These are phyloP conservation scores for Fusarium sp. DNA, from an alignment of 2,329 filamentous ascomycete species.

Conservation along the genomic window DNA sequence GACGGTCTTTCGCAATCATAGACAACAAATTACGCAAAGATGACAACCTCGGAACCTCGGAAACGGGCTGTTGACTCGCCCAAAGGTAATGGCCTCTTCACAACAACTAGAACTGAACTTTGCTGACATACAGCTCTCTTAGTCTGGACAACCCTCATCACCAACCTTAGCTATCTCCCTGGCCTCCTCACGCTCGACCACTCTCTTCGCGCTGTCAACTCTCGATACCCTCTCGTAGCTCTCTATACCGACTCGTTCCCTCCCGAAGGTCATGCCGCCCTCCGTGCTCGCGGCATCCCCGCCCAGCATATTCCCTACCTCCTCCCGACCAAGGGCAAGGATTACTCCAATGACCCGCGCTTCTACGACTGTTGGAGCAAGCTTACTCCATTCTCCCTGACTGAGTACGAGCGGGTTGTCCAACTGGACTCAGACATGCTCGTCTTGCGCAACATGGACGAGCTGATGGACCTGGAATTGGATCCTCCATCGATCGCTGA, in stretches of 20 bases:
- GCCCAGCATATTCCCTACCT: constrained; percentile 81
- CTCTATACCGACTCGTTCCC: constrained; percentile 88
- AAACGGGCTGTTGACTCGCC: constrained; percentile 58
- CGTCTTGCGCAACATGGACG: constrained; percentile 87
- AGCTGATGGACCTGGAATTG: constrained; percentile 86
- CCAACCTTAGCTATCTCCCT: constrained; percentile 84
- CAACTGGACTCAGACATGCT: constrained; percentile 94
- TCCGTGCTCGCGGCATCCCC: constrained; percentile 78
- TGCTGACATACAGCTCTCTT: constrained; percentile 29
- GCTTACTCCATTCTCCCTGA: constrained; percentile 82
- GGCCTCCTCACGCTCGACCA: constrained; percentile 87
- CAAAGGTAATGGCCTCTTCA: constrained; percentile 51
- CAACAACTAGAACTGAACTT: neutral
- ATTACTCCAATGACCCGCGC: constrained; percentile 83
- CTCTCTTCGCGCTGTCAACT: constrained; percentile 76
- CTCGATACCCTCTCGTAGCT: constrained; percentile 84
- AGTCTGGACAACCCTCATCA: constrained; percentile 93
- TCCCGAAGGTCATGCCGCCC: constrained; percentile 75
- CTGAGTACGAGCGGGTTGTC: constrained; percentile 83
- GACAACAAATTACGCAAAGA: constrained; percentile 21
- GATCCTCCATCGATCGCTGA: constrained; percentile 62
- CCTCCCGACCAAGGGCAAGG: constrained; percentile 74
- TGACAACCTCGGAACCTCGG: constrained; percentile 39
- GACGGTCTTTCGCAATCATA: neutral
- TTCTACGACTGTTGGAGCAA: constrained; percentile 96